phyloP scores from a whole-genome alignment of 176 grass and related monocot species.

The Aechmea fasciata region DNA sequence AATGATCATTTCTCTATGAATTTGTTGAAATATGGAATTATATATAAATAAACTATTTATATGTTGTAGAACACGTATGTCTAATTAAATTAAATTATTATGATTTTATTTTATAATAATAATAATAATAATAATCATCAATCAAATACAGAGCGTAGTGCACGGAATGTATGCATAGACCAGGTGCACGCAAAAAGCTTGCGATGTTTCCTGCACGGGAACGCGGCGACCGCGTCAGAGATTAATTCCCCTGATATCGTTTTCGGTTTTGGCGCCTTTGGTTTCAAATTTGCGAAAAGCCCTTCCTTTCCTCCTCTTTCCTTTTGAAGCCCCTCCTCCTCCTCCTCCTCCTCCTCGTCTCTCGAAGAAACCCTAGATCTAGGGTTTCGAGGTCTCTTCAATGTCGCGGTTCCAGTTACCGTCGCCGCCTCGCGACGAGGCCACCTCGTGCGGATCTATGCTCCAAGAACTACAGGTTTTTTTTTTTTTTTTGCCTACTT shows the following conservation, averaged over 20 bases:
- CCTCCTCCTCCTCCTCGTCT: background rate
- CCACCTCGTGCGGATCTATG: slow-evolving; percentile 52
- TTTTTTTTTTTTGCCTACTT: background rate
- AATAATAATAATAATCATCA: too few species aligned
- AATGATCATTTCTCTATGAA: too few species aligned
- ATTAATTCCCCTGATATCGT: slow-evolving; percentile 12
- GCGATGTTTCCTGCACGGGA: background rate
- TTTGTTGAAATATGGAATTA: too few species aligned
- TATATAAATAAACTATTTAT: too few species aligned
- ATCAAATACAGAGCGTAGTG: too few species aligned
- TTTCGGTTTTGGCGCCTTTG: slow-evolving; percentile 35
- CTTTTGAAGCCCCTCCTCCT: background rate
- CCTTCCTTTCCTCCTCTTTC: background rate
- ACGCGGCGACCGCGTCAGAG: background rate
- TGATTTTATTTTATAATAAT: too few species aligned
- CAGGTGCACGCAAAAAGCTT: too few species aligned
- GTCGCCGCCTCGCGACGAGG: slow-evolving; percentile 22
- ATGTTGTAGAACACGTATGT: too few species aligned
- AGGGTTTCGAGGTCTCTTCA: slow-evolving; percentile 4
- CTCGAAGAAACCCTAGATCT: background rate
- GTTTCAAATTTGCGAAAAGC: slow-evolving; percentile 22
- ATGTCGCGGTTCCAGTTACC: slow-evolving; percentile 26
- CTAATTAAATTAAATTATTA: too few species aligned
- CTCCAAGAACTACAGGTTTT: slow-evolving; percentile 80
- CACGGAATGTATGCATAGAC: too few species aligned